phyloP scores from a whole-genome alignment of 2,329 filamentous ascomycete species.

The Diaporthe amygdali region DNA sequence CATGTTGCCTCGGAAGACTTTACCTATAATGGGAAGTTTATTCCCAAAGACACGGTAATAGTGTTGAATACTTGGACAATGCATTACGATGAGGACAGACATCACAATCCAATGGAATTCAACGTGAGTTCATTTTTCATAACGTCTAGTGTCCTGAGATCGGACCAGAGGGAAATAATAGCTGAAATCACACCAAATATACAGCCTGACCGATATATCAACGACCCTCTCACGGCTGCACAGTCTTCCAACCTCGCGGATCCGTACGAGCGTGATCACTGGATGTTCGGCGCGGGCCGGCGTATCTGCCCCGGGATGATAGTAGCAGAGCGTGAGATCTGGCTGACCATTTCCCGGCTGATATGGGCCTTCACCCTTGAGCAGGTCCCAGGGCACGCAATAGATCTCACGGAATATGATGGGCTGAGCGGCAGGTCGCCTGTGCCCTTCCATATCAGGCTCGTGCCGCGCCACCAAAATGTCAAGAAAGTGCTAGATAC shows the following conservation, averaged over 20 bases:
- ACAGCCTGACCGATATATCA: conserved; percentile 1
- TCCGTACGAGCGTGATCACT: conserved; percentile 51
- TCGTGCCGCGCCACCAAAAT: neutral
- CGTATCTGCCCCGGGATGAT: conserved; percentile 64
- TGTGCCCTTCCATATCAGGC: neutral
- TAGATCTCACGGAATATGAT: conserved; percentile 4
- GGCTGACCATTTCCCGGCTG: conserved; percentile 52
- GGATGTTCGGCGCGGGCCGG: conserved; percentile 60
- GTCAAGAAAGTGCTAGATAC: neutral
- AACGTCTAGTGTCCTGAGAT: too few relatives aligned
- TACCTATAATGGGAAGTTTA: neutral
- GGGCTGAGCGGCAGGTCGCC: neutral
- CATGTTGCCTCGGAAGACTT: neutral
- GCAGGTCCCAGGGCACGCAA: neutral
- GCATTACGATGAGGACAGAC: neutral
- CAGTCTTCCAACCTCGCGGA: conserved; percentile 36
- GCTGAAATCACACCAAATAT: neutral
- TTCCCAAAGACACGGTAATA: neutral
- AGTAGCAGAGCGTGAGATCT: conserved; percentile 54
- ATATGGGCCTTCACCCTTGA: conserved; percentile 47
- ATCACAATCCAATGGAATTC: neutral
- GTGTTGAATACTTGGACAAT: conserved; percentile 18
- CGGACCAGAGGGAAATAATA: neutral
- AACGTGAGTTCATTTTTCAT: neutral
- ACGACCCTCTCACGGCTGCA: conserved; percentile 25